Evolutionary conservation across 108 stramenopile genomes (phyloP).

Genomic region (Conticribra guillardii): DNA sequence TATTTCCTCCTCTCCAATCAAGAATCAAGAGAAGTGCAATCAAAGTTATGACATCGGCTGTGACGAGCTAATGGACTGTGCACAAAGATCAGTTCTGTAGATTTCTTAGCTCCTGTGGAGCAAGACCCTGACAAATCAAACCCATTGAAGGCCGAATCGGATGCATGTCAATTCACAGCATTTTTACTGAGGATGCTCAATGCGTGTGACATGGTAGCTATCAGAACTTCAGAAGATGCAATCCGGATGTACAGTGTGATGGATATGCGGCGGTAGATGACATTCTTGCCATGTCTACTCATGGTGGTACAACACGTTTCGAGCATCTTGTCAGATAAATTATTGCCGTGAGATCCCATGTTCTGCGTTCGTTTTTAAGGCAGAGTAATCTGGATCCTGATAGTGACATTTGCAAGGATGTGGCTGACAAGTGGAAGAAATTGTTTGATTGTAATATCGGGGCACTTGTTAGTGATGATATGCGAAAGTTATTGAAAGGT

Average conservation of each 20-base stretch:
- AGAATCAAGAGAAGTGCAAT: too few relatives aligned
- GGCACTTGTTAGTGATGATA: neutral
- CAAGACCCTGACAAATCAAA: too few relatives aligned
- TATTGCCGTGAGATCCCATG: constrained; percentile 5
- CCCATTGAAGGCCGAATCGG: too few relatives aligned
- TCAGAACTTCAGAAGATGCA: too few relatives aligned
- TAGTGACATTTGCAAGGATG: constrained; percentile 17
- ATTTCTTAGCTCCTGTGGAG: too few relatives aligned
- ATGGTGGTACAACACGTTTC: constrained; percentile 6
- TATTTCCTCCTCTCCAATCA: too few relatives aligned
- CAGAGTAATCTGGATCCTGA: constrained; percentile 22
- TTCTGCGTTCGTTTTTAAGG: neutral
- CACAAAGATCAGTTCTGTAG: too few relatives aligned
- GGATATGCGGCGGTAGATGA: constrained; percentile 14
- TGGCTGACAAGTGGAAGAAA: constrained; percentile 22
- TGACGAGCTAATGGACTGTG: too few relatives aligned
- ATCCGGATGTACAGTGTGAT: constrained; percentile 22
- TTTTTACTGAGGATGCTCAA: too few relatives aligned
- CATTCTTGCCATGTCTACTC: neutral
- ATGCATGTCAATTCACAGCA: too few relatives aligned
- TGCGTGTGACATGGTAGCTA: too few relatives aligned
- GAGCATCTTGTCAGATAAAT: constrained; percentile 19
- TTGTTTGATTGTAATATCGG: neutral
- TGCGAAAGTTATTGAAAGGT: constrained; percentile 13
- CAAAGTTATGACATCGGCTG: too few relatives aligned